These are phyloP conservation scores for Phaeosphaeria sp. DNA, from an alignment of 2,329 filamentous ascomycete species.

Conservation along the genomic window DNA sequence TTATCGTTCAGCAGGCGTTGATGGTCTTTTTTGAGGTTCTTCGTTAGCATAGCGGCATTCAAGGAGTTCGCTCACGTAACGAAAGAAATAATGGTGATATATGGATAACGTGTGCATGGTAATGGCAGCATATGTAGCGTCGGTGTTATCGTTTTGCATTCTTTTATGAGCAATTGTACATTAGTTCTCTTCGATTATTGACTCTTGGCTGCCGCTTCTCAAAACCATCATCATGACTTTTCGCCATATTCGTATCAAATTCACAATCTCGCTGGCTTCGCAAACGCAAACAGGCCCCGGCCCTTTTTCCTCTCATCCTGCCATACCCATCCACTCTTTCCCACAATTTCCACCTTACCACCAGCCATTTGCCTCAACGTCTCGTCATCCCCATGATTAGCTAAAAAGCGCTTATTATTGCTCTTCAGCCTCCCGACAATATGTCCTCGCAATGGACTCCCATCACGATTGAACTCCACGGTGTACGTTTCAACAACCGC, in stretches of 20 bases:
- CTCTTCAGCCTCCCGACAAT: slow-evolving; percentile 60
- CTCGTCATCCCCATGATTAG: slow-evolving; percentile 61
- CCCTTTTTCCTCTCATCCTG: slow-evolving; percentile 34
- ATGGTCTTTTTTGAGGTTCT: not conserved
- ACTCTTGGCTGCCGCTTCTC: not conserved
- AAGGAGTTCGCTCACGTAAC: slow-evolving; percentile 10
- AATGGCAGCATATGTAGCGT: not conserved
- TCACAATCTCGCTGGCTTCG: slow-evolving; percentile 24
- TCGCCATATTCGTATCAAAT: not conserved
- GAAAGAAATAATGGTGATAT: slow-evolving; percentile 12
- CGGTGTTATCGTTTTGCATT: not conserved
- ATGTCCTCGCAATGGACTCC: slow-evolving; percentile 55
- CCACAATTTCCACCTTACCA: slow-evolving; percentile 56
- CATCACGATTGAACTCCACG: slow-evolving; percentile 62
- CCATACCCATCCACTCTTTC: slow-evolving; percentile 55
- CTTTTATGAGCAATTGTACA: not conserved
- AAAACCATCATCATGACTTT: too few relatives aligned
- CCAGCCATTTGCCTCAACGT: slow-evolving; percentile 57
- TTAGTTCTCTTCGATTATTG: not conserved
- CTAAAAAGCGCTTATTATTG: slow-evolving; percentile 60
- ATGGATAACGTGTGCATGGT: slow-evolving; percentile 4
- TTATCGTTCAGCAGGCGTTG: not conserved
- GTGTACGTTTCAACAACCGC: slow-evolving; percentile 67
- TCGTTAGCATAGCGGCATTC: slow-evolving; percentile 8
- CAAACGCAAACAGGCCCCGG: slow-evolving; percentile 38